Evolutionary conservation across 2,329 filamentous ascomycete genomes (phyloP).

Genomic region (Falciphora oryzae): DNA sequence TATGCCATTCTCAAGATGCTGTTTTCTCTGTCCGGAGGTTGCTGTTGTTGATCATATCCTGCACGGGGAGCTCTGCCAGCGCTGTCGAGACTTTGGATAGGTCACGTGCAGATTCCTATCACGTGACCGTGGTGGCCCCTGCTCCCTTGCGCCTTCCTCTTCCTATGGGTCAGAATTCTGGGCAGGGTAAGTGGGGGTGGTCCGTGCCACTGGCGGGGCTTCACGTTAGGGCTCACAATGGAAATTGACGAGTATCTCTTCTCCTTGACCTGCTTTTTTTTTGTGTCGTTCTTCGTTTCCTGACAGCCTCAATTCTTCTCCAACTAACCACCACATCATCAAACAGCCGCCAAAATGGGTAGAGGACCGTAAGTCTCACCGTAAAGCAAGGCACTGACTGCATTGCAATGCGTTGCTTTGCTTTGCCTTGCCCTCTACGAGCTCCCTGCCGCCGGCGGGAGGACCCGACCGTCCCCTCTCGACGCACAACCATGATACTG

Average conservation of each 20-base stretch:
- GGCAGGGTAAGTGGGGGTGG: neutral
- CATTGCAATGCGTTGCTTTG: too few species aligned
- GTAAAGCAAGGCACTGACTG: neutral
- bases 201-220: neutral
- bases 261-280: neutral
- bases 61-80: too few species aligned
- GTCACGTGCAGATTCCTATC: neutral
- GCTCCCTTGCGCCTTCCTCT: neutral
- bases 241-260: neutral
- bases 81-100: neutral
- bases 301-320: conserved; percentile 22
- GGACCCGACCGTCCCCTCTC: neutral
- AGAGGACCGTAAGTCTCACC: conserved; percentile 47
- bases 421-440: neutral
- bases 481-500: conserved; percentile 15
- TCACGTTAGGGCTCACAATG: conserved; percentile 3
- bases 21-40: neutral
- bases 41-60: neutral
- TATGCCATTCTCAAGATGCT: neutral
- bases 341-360: conserved; percentile 38
- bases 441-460: neutral
- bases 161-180: neutral
- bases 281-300: neutral
- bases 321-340: conserved; percentile 23
- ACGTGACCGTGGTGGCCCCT: neutral